Percentiles rank a stretch among this genome's conserved stretches.
These are phyloP conservation scores for Elaeis guineensis DNA, from an alignment of 176 grass and related monocot genomes.

Conservation along the genomic window DNA sequence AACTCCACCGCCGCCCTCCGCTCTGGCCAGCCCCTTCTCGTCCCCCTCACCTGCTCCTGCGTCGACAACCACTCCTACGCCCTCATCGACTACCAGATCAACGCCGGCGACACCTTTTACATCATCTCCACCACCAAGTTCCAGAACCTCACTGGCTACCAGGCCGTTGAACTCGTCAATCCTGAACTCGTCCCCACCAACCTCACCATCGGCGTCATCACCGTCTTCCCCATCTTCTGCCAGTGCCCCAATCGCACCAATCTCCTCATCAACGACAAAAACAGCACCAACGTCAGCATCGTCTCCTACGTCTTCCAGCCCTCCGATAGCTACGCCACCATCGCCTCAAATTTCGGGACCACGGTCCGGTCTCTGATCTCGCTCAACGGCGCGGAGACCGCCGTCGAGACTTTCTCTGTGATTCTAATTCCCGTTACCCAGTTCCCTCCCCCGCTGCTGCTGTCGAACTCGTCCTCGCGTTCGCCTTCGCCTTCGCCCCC, in stretches of 20 bases:
- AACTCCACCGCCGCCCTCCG: constrained; percentile 17
- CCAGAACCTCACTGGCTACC: constrained; percentile 78
- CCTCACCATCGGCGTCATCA: constrained; percentile 45
- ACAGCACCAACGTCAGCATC: constrained; percentile 27
- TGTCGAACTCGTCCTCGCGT: constrained; percentile 7
- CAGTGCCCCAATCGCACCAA: constrained; percentile 42
- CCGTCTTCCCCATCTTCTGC: constrained; percentile 85
- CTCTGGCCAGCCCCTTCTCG: constrained; percentile 51
- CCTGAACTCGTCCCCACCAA: constrained; percentile 42
- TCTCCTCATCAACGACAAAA: neutral
- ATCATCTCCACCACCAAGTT: constrained; percentile 57
- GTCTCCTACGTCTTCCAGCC: constrained; percentile 81
- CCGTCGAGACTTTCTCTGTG: constrained; percentile 16
- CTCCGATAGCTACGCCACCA: constrained; percentile 60
- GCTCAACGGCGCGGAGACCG: constrained; percentile 60
- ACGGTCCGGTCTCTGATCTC: constrained; percentile 40
- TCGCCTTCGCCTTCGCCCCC: constrained; percentile 24
- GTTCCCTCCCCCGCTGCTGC: constrained; percentile 57
- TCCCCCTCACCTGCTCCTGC: constrained; percentile 67
- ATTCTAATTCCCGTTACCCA: constrained; percentile 56
- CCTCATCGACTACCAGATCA: constrained; percentile 56
- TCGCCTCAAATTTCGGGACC: constrained; percentile 55
- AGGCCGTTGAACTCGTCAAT: constrained; percentile 71
- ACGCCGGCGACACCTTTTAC: constrained; percentile 51
- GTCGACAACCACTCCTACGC: constrained; percentile 43